Evolutionary conservation across 1,139 yeast species (phyloP).

Genomic region (Nematodospora anomalae): DNA sequence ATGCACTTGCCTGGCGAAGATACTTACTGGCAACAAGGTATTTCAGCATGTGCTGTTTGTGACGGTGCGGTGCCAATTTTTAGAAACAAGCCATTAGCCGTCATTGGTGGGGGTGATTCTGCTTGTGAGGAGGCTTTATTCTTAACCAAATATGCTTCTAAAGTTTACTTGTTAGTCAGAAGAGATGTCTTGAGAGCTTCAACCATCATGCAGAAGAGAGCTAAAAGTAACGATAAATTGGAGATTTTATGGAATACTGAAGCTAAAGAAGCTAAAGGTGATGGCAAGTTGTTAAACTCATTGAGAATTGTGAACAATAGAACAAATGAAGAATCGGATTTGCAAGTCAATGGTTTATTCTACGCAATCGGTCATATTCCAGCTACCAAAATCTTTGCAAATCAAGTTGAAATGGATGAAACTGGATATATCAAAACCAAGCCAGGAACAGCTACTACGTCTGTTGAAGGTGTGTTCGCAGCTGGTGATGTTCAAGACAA

Average conservation of each 20-base stretch:
- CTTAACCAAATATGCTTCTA: conserved; percentile 94
- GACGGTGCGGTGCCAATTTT: conserved; percentile 99
- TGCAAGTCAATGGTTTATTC: conserved; percentile 87
- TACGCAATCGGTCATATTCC: conserved; percentile 98
- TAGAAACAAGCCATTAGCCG: conserved; percentile 96
- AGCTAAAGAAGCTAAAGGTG: conserved; percentile 86
- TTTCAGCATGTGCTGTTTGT: conserved; percentile 98
- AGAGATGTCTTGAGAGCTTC: conserved; percentile 94
- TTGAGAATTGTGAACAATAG: conserved; percentile 67
- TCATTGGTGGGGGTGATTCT: conserved; percentile 97
- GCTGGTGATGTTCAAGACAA: conserved; percentile 99
- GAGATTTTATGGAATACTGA: conserved; percentile 89
- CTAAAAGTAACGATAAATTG: conserved; percentile 75
- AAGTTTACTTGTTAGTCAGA: conserved; percentile 90
- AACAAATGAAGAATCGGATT: conserved; percentile 65
- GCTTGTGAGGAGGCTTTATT: conserved; percentile 98
- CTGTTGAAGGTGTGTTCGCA: conserved; percentile 92
- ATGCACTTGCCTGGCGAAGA: conserved; percentile 95
- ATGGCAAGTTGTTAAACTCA: conserved; percentile 70
- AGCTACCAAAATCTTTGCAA: conserved; percentile 75
- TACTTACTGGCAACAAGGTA: conserved; percentile 97
- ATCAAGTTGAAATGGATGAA: conserved; percentile 81
- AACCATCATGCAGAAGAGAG: conserved; percentile 94
- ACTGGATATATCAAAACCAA: conserved; percentile 83
- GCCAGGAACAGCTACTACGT: conserved; percentile 86